Evolutionary conservation across 805 yeast genomes (phyloP).

Genomic region (Cyberlindnera japonica): DNA sequence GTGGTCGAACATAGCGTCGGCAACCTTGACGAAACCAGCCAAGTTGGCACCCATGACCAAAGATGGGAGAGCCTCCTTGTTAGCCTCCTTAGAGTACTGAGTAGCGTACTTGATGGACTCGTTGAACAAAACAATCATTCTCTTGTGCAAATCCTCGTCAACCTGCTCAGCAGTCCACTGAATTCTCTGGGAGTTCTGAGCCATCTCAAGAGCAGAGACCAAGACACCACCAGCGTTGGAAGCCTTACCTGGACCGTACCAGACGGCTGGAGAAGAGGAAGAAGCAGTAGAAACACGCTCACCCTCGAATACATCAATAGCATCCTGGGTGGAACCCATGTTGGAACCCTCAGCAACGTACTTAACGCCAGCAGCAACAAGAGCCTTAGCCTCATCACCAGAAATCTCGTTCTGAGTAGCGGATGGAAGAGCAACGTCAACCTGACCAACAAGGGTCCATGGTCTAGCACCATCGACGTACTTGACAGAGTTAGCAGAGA

Average conservation of each 20-base stretch:
- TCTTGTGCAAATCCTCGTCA: conserved; percentile 82
- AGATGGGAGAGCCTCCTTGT: conserved; percentile 76
- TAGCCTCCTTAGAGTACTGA: conserved; percentile 67
- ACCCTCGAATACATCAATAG: conserved; percentile 90
- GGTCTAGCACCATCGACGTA: conserved; percentile 95
- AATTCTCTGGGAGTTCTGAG: conserved; percentile 95
- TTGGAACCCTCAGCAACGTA: conserved; percentile 98
- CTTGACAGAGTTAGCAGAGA: conserved; percentile 54
- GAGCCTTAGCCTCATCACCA: conserved; percentile 94
- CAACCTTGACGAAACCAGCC: conserved; percentile 98
- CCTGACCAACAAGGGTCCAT: conserved; percentile 88
- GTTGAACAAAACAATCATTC: conserved; percentile 90
- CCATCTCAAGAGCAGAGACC: conserved; percentile 98
- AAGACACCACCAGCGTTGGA: conserved; percentile 99
- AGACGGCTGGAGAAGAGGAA: conserved; percentile 53
- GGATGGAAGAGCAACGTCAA: conserved; percentile 95
- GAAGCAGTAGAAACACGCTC: conserved; percentile 49
- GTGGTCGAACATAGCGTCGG: conserved; percentile 96
- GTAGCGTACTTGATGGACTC: conserved; percentile 87
- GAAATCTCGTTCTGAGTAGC: conserved; percentile 98
- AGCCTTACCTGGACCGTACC: conserved; percentile 99
- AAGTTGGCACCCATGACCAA: conserved; percentile 98
- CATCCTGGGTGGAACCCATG: conserved; percentile 99
- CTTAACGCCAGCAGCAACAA: conserved; percentile 87
- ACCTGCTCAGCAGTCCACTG: conserved; percentile 92